phyloP scores from a whole-genome alignment of 805 yeast species.

The Wickerhamiella sergipiensis region DNA sequence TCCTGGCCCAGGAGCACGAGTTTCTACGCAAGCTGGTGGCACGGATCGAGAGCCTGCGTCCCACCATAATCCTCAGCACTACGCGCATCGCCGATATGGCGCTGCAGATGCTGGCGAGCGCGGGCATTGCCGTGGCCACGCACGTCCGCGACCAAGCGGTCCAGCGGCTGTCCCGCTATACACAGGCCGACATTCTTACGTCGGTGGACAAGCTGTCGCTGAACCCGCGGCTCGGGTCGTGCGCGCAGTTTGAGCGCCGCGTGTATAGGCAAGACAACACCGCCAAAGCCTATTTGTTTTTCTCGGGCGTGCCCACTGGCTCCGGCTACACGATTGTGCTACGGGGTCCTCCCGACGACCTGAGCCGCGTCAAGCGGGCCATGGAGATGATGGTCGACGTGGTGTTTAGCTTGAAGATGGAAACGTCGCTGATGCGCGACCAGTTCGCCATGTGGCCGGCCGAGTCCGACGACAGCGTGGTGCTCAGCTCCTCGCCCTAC shows the following conservation, averaged over 20 bases:
- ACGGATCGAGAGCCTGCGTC: constrained; percentile 59
- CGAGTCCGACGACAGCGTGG: constrained; percentile 26
- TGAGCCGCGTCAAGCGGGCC: constrained; percentile 61
- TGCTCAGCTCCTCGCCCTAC: constrained; percentile 74
- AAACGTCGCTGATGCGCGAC: constrained; percentile 59
- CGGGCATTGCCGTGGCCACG: constrained; percentile 69
- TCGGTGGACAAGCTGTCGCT: constrained; percentile 76
- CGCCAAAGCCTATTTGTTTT: constrained; percentile 56
- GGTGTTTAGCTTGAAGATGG: constrained; percentile 66
- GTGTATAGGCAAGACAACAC: constrained; percentile 42
- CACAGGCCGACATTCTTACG: constrained; percentile 72
- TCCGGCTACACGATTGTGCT: constrained; percentile 76
- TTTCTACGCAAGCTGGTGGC: constrained; percentile 70
- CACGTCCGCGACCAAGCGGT: constrained; percentile 73
- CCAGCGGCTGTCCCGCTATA: constrained; percentile 60
- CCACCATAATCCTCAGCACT: constrained; percentile 67
- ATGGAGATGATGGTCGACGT: constrained; percentile 70
- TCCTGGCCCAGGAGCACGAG: constrained; percentile 77
- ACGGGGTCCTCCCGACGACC: constrained; percentile 60
- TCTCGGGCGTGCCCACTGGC: constrained; percentile 60
- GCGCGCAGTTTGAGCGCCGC: constrained; percentile 58
- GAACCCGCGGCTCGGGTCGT: constrained; percentile 58
- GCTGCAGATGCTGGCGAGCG: constrained; percentile 49
- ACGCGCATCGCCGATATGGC: constrained; percentile 78
- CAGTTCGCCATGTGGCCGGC: constrained; percentile 41